Percentiles rank a stretch among this genome's conserved stretches.
Conservation (phyloP, 306 rosid genomes). For the Cyclanthera cordifolia region DNA sequence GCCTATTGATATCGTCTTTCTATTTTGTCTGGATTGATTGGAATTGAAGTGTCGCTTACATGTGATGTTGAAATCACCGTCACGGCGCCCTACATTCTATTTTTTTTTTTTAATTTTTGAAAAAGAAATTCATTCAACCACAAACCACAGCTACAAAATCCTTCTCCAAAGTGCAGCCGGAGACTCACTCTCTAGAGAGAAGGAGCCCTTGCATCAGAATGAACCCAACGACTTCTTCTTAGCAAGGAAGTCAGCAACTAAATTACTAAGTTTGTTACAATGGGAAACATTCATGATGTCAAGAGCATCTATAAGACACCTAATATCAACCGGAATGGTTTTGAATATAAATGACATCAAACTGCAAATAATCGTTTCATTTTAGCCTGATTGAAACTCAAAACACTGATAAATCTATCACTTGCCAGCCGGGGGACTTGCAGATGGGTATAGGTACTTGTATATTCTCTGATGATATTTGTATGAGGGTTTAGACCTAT, state of each 20-base stretch:
- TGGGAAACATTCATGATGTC: no score
- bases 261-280: no score
- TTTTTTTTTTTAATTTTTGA: no score
- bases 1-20: background rate
- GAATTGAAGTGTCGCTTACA: background rate
- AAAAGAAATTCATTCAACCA: no score
- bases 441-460: background rate
- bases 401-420: background rate
- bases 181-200: no score
- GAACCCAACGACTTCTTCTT: no score
- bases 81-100: background rate
- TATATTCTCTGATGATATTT: background rate
- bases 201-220: no score
- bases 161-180: no score
- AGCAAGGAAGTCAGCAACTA: no score
- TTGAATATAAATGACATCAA: background rate
- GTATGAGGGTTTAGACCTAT: background rate
- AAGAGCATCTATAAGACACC: no score
- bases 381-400: background rate
- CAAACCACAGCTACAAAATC: no score
- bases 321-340: no score
- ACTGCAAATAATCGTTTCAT: background rate
- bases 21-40: background rate
- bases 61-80: background rate
- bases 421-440: background rate